Conservation (phyloP, 2,329 filamentous ascomycete species). For the Aspergillus sp. region DNA sequence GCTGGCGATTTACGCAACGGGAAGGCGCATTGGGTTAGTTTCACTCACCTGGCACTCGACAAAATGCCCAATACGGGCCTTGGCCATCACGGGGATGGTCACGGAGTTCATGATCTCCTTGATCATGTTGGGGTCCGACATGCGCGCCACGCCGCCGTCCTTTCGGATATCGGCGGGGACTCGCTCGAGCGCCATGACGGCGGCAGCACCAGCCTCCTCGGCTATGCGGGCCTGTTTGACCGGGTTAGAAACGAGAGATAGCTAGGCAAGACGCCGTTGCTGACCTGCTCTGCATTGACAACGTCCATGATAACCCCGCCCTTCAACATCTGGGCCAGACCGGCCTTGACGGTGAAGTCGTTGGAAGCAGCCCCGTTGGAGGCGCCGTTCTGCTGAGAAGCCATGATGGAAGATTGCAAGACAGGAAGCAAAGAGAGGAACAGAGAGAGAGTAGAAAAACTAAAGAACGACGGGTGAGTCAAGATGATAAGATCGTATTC, state of each 20-base stretch:
- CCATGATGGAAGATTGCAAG: conserved; percentile 21
- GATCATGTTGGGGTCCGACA: conserved; percentile 93
- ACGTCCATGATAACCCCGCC: conserved; percentile 99
- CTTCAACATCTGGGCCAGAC: conserved; percentile 95
- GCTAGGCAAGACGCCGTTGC: conserved; percentile 7
- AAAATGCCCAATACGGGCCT: conserved; percentile 94
- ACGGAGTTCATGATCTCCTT: conserved; percentile 89
- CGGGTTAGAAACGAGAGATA: not conserved
- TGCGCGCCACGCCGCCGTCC: conserved; percentile 87
- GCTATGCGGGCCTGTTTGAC: conserved; percentile 73
- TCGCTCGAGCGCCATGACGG: conserved; percentile 97
- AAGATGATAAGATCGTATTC: conserved; percentile 8
- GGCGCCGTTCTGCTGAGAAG: conserved; percentile 24
- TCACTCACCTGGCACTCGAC: conserved; percentile 74
- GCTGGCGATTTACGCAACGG: conserved; percentile 2
- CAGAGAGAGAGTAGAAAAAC: conserved; percentile 2
- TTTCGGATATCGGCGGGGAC: conserved; percentile 92
- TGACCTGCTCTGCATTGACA: conserved; percentile 77
- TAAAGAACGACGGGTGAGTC: conserved; percentile 12
- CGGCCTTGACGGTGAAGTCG: conserved; percentile 84
- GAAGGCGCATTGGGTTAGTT: not conserved
- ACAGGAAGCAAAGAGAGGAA: conserved; percentile 4
- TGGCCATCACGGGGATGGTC: conserved; percentile 98
- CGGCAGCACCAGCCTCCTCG: conserved; percentile 88
- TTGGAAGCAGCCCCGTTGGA: conserved; percentile 33